Conservation (phyloP, 768 basidiomycete genomes). For the Xanthoconium stramineum region DNA sequence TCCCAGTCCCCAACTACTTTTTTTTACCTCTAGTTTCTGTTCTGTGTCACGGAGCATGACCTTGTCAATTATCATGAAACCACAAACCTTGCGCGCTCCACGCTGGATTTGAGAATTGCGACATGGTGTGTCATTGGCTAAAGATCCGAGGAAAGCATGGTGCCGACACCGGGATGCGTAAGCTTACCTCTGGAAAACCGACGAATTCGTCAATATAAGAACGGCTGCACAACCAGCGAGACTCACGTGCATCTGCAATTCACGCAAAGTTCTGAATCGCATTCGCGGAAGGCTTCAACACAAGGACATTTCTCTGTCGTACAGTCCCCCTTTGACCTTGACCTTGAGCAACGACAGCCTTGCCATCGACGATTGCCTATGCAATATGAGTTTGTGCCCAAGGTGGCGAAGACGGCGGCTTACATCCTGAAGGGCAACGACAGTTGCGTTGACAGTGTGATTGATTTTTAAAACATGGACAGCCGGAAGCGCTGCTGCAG, state of each 20-base stretch:
- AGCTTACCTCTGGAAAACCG: constrained; percentile 25
- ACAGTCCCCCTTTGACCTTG: constrained; percentile 29
- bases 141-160: neutral
- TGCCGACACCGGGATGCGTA: neutral
- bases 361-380: constrained; percentile 53
- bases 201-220: neutral
- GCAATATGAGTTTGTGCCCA: neutral
- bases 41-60: constrained; percentile 4
- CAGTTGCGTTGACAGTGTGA: constrained; percentile 58
- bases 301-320: constrained; percentile 52
- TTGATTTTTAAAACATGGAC: constrained; percentile 48
- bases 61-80: neutral
- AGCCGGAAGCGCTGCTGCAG: constrained; percentile 42
- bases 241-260: constrained; percentile 50
- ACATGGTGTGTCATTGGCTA: constrained; percentile 37
- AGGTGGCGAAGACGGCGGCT: constrained; percentile 9
- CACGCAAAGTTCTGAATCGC: constrained; percentile 63
- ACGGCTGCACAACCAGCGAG: neutral
- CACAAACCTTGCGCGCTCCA: constrained; percentile 41
- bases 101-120: constrained; percentile 50
- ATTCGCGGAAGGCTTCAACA: constrained; percentile 49
- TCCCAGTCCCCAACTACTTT: constrained; percentile 52
- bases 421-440: constrained; percentile 50
- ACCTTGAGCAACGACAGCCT: constrained; percentile 51
- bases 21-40: constrained; percentile 42